Conservation (phyloP, 345 rosid genomes). For the rapeseed (Brassica napus) region DNA sequence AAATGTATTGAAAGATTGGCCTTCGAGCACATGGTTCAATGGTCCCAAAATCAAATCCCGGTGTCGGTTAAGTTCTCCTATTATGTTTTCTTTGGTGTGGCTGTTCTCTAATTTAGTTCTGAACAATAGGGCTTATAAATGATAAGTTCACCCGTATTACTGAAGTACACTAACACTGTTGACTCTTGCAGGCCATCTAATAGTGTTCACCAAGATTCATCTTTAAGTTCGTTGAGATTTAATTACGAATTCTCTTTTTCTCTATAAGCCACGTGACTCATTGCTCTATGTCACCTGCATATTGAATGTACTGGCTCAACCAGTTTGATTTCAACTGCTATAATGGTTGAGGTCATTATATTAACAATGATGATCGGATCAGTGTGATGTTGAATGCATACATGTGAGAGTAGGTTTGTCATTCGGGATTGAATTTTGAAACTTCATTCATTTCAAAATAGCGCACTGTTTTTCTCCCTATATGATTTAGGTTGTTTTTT, state of each 20-base stretch:
- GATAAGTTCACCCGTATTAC: slow-evolving; percentile 11
- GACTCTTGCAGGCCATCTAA: slow-evolving; percentile 4
- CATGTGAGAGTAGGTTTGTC: background rate
- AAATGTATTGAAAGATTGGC: slow-evolving; percentile 17
- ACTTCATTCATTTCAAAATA: background rate
- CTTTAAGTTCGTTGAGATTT: slow-evolving; percentile 30
- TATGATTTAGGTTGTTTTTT: slow-evolving; percentile 1
- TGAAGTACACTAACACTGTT: slow-evolving; percentile 35
- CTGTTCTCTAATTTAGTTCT: background rate
- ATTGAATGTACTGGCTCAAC: background rate
- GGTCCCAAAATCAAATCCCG: slow-evolving; percentile 38
- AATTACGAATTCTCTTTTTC: slow-evolving; percentile 14
- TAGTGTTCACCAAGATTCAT: slow-evolving; percentile 31
- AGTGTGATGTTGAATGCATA: background rate
- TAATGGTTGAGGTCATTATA: background rate
- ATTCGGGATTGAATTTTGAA: background rate
- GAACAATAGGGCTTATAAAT: background rate
- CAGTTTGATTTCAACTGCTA: background rate
- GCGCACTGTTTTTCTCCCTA: background rate
- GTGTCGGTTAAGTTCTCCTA: slow-evolving; percentile 26
- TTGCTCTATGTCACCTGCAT: background rate
- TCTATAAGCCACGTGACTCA: slow-evolving; percentile 24
- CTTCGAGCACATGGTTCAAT: slow-evolving; percentile 30
- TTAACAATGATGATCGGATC: background rate
- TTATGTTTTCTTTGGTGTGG: slow-evolving; percentile 14